Conservation (phyloP, 306 rosid genomes). For the Adenanthera pavonina region DNA sequence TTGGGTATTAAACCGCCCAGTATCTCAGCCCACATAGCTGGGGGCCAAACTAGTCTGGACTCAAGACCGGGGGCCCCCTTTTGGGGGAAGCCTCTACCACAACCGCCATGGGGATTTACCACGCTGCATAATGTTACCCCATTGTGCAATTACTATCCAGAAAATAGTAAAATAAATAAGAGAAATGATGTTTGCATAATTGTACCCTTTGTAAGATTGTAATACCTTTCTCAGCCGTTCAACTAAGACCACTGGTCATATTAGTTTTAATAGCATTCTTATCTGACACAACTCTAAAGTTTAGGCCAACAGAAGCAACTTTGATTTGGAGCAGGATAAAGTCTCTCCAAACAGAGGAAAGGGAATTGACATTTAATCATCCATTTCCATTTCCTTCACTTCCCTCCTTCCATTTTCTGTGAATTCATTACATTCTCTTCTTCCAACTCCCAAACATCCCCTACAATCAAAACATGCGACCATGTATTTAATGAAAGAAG, state of each 20-base stretch:
- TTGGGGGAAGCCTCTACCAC: too few species aligned
- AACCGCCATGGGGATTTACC: too few species aligned
- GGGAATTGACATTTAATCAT: background rate
- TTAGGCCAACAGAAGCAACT: background rate
- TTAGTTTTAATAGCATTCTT: background rate
- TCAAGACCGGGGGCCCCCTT: too few species aligned
- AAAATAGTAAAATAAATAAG: background rate
- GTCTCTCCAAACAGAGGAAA: background rate
- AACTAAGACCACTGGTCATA: background rate
- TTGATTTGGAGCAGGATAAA: background rate
- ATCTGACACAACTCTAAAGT: background rate
- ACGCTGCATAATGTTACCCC: too few species aligned
- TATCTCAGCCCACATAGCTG: too few species aligned
- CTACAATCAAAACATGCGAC: background rate
- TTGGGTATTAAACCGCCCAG: too few species aligned
- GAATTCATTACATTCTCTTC: background rate
- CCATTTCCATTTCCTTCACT: background rate
- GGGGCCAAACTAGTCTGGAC: too few species aligned
- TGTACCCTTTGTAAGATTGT: background rate
- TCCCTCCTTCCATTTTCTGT: background rate
- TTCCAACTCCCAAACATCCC: background rate
- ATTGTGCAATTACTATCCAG: background rate
- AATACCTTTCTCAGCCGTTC: background rate
- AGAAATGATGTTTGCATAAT: background rate
- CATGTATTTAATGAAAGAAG: background rate